A percentile compares a stretch with the other conserved stretches of the same genome.
phyloP scores from a whole-genome alignment of 805 yeast species.

The Saturnispora serradocipensis region DNA sequence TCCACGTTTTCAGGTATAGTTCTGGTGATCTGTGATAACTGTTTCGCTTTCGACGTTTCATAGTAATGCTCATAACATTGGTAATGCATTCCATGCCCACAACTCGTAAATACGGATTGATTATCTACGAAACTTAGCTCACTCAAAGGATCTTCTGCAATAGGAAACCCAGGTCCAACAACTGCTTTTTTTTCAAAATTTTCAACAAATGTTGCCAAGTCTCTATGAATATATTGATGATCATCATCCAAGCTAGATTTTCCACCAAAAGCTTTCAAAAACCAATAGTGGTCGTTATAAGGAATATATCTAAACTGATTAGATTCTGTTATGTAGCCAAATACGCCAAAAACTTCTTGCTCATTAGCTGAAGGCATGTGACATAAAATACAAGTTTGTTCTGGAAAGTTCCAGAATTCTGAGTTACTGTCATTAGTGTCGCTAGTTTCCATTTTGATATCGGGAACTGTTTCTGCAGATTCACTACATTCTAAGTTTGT shows the following conservation, averaged over 20 bases:
- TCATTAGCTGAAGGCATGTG: conserved; percentile 57
- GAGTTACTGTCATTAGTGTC: conserved; percentile 1
- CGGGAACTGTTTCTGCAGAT: conserved; percentile 10
- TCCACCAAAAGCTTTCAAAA: conserved; percentile 51
- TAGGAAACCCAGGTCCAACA: conserved; percentile 67
- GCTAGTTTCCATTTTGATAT: conserved; percentile 24
- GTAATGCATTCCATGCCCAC: conserved; percentile 93
- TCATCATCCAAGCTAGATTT: conserved; percentile 31
- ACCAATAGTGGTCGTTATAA: conserved; percentile 49
- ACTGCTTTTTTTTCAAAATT: conserved; percentile 31
- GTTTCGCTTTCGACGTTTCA: conserved; percentile 42
- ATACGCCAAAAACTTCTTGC: conserved; percentile 67
- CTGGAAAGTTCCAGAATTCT: conserved; percentile 59
- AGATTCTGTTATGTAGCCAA: conserved; percentile 49
- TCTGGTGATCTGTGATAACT: conserved; percentile 64
- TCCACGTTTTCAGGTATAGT: conserved; percentile 69
- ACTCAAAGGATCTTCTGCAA: conserved; percentile 13
- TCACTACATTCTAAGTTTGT: neutral
- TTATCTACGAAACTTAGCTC: conserved; percentile 29
- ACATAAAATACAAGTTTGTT: conserved; percentile 70
- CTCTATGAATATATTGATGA: neutral
- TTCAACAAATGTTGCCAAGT: conserved; percentile 25
- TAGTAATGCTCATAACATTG: conserved; percentile 63
- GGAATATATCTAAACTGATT: conserved; percentile 60
- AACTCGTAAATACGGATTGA: conserved; percentile 53